Percentiles rank a stretch among this genome's conserved stretches.
Evolutionary conservation across 2,329 filamentous ascomycete genomes (phyloP).

Genomic region (Diplodia intermedia): DNA sequence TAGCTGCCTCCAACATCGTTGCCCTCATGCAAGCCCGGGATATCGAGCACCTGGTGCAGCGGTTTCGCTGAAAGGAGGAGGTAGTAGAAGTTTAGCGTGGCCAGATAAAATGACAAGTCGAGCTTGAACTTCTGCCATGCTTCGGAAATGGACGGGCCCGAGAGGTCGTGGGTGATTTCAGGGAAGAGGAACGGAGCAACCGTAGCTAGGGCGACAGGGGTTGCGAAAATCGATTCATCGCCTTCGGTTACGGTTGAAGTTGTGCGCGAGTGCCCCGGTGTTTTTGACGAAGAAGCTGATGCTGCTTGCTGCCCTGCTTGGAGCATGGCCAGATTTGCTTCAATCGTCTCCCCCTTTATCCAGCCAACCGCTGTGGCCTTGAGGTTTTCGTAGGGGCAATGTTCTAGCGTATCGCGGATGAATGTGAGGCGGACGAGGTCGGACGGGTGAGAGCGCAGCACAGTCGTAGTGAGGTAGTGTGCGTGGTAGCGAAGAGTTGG

Average conservation of each 20-base stretch:
- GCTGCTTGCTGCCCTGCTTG: slow-evolving; percentile 30
- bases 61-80: slow-evolving; percentile 59
- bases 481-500: slow-evolving; percentile 57
- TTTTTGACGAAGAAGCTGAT: slow-evolving; percentile 36
- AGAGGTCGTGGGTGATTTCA: slow-evolving; percentile 53
- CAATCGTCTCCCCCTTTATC: slow-evolving; percentile 66
- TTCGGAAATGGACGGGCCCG: slow-evolving; percentile 42
- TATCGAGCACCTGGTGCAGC: slow-evolving; percentile 56
- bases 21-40: slow-evolving; percentile 52
- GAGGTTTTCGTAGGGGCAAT: slow-evolving; percentile 61
- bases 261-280: slow-evolving; percentile 29
- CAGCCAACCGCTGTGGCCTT: slow-evolving; percentile 65
- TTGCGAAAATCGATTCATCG: slow-evolving; percentile 52
- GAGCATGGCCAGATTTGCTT: slow-evolving; percentile 47
- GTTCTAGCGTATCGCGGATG: slow-evolving; percentile 62
- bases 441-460: slow-evolving; percentile 62
- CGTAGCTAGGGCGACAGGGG: slow-evolving; percentile 54
- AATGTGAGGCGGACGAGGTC: slow-evolving; percentile 60
- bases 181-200: slow-evolving; percentile 62
- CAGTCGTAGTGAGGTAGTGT: slow-evolving; percentile 57
- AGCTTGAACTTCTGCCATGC: slow-evolving; percentile 56
- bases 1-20: slow-evolving; percentile 53
- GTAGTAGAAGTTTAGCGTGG: slow-evolving; percentile 65
- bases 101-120: slow-evolving; percentile 62
- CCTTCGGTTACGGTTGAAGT: slow-evolving; percentile 29